These are phyloP conservation scores for Evernia prunastri DNA, from an alignment of 495 filamentous ascomycete species.

Conservation along the genomic window DNA sequence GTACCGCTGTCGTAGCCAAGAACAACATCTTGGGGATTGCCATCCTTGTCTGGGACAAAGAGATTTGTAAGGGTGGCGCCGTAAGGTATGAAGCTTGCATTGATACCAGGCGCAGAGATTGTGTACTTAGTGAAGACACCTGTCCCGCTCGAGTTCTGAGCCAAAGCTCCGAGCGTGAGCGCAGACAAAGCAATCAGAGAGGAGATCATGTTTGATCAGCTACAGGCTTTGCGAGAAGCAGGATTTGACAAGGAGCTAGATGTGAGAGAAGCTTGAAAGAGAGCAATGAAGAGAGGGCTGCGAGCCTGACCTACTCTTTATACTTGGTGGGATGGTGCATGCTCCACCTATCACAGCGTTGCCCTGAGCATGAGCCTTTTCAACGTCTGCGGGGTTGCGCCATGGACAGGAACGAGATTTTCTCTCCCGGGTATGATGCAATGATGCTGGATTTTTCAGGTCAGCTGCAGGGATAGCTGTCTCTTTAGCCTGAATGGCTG, in stretches of 20 bases:
- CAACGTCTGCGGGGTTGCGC: not conserved
- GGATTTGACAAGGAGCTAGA: not conserved
- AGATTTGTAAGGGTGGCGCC: slow-evolving; percentile 72
- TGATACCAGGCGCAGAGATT: slow-evolving; percentile 65
- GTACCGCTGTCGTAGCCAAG: slow-evolving; percentile 74
- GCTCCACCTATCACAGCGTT: not conserved
- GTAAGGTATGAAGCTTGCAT: slow-evolving; percentile 68
- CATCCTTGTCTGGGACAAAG: slow-evolving; percentile 64
- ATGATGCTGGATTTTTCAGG: not conserved
- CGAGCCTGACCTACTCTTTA: slow-evolving; percentile 3
- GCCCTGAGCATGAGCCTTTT: not conserved
- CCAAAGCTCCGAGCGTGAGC: not conserved
- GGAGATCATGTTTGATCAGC: not conserved
- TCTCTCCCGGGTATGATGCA: not conserved
- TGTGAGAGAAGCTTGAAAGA: not conserved
- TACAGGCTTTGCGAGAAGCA: not conserved
- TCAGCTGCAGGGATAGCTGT: slow-evolving; percentile 2
- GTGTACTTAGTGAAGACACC: slow-evolving; percentile 50
- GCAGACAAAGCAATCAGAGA: slow-evolving; percentile 1
- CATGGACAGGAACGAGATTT: slow-evolving; percentile 1
- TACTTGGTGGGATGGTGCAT: not conserved
- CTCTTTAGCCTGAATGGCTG: not conserved
- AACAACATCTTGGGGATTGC: slow-evolving; percentile 59
- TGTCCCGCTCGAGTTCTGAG: slow-evolving; percentile 10
- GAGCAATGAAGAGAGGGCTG: not conserved